Evolutionary conservation across 1,284 basidiomycete species (phyloP).

Genomic region (Microbotryum silenes-acaulis): DNA sequence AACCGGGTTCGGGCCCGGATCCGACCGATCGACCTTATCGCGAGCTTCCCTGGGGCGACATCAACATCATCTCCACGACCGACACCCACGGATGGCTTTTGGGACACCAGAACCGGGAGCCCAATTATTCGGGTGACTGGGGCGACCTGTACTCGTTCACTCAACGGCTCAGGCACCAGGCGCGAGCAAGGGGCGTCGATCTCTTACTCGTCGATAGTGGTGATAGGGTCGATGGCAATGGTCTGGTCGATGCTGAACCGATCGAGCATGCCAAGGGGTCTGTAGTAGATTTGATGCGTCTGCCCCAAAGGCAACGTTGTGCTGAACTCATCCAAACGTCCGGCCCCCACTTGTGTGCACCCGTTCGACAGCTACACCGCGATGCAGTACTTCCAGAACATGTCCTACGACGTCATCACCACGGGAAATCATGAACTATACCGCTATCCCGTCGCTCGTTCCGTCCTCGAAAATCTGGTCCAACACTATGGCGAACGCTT

Average conservation of each 20-base stretch:
- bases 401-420: conserved; percentile 35
- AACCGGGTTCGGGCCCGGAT: conserved; percentile 16
- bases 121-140: conserved; percentile 33
- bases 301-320: too few species aligned
- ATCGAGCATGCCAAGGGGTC: conserved; percentile 15
- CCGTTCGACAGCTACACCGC: conserved; percentile 23
- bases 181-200: conserved; percentile 30
- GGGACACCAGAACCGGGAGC: conserved; percentile 34
- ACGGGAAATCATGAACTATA: conserved; percentile 39
- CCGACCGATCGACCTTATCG: conserved; percentile 26
- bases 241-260: conserved; percentile 34
- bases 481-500: conserved; percentile 20
- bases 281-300: background rate
- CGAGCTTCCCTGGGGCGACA: conserved; percentile 32
- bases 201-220: conserved; percentile 36
- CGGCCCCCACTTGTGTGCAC: background rate
- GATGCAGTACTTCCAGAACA: conserved; percentile 23
- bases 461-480: conserved; percentile 27
- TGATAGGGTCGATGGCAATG: conserved; percentile 36
- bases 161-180: background rate
- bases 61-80: conserved; percentile 33
- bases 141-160: conserved; percentile 36
- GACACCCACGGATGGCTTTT: conserved; percentile 36
- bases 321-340: background rate
- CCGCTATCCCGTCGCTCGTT: conserved; percentile 31